Conservation (phyloP, 2,329 filamentous ascomycete genomes). For the Scytalidium lignicola region DNA sequence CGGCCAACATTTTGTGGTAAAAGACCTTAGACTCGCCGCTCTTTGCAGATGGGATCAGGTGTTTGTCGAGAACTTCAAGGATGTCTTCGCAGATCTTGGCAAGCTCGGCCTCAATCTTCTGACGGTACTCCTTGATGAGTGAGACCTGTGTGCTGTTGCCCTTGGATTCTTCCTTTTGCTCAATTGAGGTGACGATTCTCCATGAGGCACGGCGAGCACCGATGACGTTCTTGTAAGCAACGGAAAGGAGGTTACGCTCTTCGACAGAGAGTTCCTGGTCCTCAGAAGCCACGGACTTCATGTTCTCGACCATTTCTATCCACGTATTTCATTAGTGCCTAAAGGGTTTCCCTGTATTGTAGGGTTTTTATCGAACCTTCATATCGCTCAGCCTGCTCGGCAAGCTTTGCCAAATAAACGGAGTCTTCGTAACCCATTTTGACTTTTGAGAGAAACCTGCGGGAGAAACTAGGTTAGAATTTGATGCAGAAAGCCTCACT, state of each 20-base stretch:
- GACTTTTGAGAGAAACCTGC: constrained; percentile 26
- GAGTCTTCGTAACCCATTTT: constrained; percentile 99
- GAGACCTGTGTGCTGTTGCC: constrained; percentile 86
- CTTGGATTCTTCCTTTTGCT: constrained; percentile 99
- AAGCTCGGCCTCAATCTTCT: constrained; percentile 96
- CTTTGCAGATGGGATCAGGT: constrained; percentile 90
- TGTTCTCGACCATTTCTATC: constrained; percentile 98
- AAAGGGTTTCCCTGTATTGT: constrained; percentile 3
- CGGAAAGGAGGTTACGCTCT: constrained; percentile 94
- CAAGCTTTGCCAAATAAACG: constrained; percentile 99
- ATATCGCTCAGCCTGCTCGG: constrained; percentile 99
- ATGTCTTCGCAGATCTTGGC: constrained; percentile 98
- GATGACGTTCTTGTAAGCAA: constrained; percentile 99
- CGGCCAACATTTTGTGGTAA: constrained; percentile 95
- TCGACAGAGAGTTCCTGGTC: constrained; percentile 80
- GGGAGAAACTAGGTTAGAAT: neutral
- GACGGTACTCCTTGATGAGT: constrained; percentile 96
- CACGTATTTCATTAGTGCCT: constrained; percentile 11
- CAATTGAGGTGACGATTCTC: constrained; percentile 97
- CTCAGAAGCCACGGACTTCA: constrained; percentile 95
- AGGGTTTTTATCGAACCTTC: constrained; percentile 67
- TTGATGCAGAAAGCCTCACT: neutral
- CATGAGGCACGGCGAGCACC: constrained; percentile 94
- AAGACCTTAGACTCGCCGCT: constrained; percentile 98
- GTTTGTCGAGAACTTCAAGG: constrained; percentile 87